Evolutionary conservation across 768 basidiomycete genomes (phyloP), one percentile per base, ranked within the genome.

Genomic region (Dentipellis fragilis): DNA sequence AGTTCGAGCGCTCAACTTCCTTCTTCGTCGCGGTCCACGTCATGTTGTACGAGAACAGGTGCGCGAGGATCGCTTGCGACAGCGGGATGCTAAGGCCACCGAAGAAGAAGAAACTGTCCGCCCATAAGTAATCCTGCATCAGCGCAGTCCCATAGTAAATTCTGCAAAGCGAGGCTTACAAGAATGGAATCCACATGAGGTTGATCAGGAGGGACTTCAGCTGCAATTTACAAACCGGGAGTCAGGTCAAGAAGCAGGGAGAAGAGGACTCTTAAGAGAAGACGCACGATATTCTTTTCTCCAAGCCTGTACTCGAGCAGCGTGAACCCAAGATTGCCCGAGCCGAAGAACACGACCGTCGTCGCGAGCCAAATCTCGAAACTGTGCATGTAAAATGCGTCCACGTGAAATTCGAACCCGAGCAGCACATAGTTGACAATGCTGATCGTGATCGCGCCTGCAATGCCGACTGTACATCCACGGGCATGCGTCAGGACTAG

Each of bases 1-100:
- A 93, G 63, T 93, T 93, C 12, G 87, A 89, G 54, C 81, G 78
- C 69, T 93, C 85, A 46, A 93, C 89, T 67, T 89, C 87, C 79
- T 90, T 89, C 62, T 80, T 80, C 4, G 88, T 90, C 5, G 87
- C 82, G 21, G 80, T 79, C 89, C 88, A 90, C 10, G 79, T 78
- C 63, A 86, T 86, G 68, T 87, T 84, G 71, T 85, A 86, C 6
- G 83, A 85, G 68, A 87, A 85, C 69, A 85, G 56, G 60, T 87
- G 84, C 1, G 85, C 81, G 19, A 87, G 73, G 36, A 87, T 71
- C 1, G 85, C 80, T 22, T 77, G 75, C 29, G 77, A 73, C 40
- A 90, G 73, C 56, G 87, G 88, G 58, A 88, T 78, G 54, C 83
- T 83, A 50, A 91, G 72, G 1, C 88, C 87, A 22, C 82, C 80